A percentile compares a stretch with the other conserved stretches of the same genome.
Evolutionary conservation across 148 eudicot species (phyloP).

Genomic region (Fagopyrum esculentum): DNA sequence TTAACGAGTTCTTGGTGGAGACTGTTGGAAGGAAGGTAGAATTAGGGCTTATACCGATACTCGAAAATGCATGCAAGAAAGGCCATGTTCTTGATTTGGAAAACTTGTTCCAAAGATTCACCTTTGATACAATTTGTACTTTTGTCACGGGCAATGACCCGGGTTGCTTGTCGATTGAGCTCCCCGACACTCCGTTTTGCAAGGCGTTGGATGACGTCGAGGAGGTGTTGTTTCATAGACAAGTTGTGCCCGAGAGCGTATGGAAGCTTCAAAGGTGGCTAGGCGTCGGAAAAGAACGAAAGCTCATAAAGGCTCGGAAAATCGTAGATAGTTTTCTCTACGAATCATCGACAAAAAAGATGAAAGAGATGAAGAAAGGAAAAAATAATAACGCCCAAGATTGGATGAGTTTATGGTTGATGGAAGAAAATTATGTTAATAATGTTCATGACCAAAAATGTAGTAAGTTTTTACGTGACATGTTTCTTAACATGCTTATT

Average conservation of each 20-base stretch:
- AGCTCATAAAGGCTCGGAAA: constrained; percentile 27
- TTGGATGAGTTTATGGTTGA: constrained; percentile 22
- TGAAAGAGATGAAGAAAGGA: constrained; percentile 14
- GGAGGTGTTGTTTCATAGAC: constrained; percentile 33
- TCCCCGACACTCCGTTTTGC: constrained; percentile 29
- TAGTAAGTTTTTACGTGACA: constrained; percentile 9
- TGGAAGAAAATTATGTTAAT: background rate
- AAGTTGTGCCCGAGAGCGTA: constrained; percentile 29
- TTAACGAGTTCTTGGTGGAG: constrained; percentile 27
- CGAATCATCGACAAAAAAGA: constrained; percentile 22
- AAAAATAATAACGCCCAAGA: constrained; percentile 19
- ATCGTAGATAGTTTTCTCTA: constrained; percentile 33
- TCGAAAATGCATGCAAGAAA: constrained; percentile 23
- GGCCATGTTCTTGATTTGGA: constrained; percentile 40
- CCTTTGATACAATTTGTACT: constrained; percentile 43
- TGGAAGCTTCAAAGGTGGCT: constrained; percentile 59
- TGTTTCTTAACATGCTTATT: constrained; percentile 15
- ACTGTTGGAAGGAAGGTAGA: constrained; percentile 28
- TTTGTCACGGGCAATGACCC: constrained; percentile 47
- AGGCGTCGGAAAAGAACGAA: constrained; percentile 36
- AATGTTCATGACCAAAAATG: background rate
- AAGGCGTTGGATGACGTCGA: constrained; percentile 51
- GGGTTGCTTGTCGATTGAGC: constrained; percentile 26
- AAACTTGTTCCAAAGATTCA: constrained; percentile 49
- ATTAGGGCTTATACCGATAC: constrained; percentile 31